Evolutionary conservation across 306 rosid species (phyloP).

Genomic region (Neltuma alba): DNA sequence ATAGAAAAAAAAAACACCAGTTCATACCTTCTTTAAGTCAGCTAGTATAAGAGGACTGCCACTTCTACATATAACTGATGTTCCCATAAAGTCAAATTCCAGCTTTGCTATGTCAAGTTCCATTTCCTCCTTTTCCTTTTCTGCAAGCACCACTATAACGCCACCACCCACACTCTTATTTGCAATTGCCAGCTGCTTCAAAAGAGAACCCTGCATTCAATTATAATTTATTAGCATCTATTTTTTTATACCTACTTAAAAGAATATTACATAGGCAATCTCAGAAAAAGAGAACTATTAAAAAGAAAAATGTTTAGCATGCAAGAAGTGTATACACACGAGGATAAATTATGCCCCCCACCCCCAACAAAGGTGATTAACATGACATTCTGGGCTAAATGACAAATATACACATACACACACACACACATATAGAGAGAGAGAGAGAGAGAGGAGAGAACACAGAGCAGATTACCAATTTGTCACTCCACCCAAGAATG

Average conservation of each 20-base stretch:
- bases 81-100: slow-evolving; percentile 97
- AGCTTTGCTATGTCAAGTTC: slow-evolving; percentile 94
- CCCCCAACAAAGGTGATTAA: slow-evolving; percentile 19
- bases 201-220: slow-evolving; percentile 83
- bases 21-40: slow-evolving; percentile 85
- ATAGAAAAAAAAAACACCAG: slow-evolving; percentile 14
- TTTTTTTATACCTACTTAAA: slow-evolving; percentile 10
- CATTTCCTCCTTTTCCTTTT: slow-evolving; percentile 99
- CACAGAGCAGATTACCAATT: slow-evolving; percentile 65
- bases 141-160: slow-evolving; percentile 95
- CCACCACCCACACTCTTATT: slow-evolving; percentile 95
- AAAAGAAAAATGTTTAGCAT: slow-evolving; percentile 7
- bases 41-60: slow-evolving; percentile 98
- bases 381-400: slow-evolving; percentile 1
- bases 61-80: slow-evolving; percentile 94
- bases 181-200: slow-evolving; percentile 96
- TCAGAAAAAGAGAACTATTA: not conserved
- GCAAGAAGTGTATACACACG: not conserved
- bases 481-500: slow-evolving; percentile 99
- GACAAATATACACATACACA: not conserved
- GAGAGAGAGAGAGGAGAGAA: slow-evolving; percentile 22
- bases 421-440: slow-evolving; percentile 2
- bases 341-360: slow-evolving; percentile 17
- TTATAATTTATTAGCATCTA: slow-evolving; percentile 26
- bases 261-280: slow-evolving; percentile 30